Percentiles rank a stretch among this genome's conserved stretches.
These are phyloP conservation scores for Aspergillus avenaceus DNA, from an alignment of 495 filamentous ascomycete genomes.

Conservation along the genomic window DNA sequence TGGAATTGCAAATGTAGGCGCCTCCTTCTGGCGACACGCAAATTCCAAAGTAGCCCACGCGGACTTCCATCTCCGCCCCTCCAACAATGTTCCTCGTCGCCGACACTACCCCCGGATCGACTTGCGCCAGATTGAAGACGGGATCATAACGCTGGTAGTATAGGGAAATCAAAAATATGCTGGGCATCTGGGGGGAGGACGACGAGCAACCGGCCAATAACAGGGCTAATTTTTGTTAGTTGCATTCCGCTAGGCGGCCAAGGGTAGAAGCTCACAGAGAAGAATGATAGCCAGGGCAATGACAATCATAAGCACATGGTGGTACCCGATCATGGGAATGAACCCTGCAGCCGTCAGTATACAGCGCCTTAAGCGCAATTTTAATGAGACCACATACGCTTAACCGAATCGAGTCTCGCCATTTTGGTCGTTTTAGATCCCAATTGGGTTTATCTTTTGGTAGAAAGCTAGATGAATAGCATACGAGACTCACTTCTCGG, in stretches of 20 bases:
- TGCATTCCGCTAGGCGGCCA: conserved; percentile 11
- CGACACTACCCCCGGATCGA: conserved; percentile 72
- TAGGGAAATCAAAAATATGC: conserved; percentile 67
- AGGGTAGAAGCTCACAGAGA: conserved; percentile 65
- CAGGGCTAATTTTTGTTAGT: conserved; percentile 47
- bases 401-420: too few species aligned
- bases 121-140: conserved; percentile 65
- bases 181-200: conserved; percentile 62
- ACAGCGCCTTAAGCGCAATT: background rate
- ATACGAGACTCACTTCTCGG: conserved; percentile 45
- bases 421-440: conserved; percentile 22
- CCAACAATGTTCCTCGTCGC: conserved; percentile 65
- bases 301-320: conserved; percentile 97
- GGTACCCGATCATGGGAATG: conserved; percentile 94
- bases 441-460: background rate
- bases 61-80: conserved; percentile 59
- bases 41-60: conserved; percentile 69
- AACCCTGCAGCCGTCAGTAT: conserved; percentile 53
- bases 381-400: conserved; percentile 24
- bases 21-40: conserved; percentile 61
- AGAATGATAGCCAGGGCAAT: conserved; percentile 93
- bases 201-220: conserved; percentile 67
- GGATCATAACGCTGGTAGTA: conserved; percentile 65
- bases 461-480: too few species aligned
- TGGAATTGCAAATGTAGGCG: conserved; percentile 63